Evolutionary conservation across 345 rosid species (phyloP).

Genomic region (Citrus reticulata): DNA sequence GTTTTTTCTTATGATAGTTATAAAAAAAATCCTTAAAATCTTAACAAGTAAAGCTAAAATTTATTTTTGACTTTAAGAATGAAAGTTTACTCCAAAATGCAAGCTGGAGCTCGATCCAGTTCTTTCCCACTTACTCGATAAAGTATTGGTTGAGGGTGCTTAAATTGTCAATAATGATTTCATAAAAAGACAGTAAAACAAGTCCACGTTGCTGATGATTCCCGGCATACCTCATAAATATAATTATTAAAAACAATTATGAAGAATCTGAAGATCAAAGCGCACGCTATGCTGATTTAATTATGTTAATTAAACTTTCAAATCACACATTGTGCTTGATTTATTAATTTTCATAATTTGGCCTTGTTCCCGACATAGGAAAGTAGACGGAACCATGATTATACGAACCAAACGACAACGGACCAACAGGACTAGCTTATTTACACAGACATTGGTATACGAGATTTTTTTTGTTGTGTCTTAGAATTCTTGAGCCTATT

Average conservation of each 20-base stretch:
- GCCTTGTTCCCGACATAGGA: neutral
- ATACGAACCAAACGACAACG: constrained; percentile 4
- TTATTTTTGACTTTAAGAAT: neutral
- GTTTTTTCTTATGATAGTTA: too few relatives aligned
- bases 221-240: neutral
- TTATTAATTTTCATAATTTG: neutral
- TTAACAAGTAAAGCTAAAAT: too few relatives aligned
- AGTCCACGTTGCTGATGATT: constrained; percentile 14
- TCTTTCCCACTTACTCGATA: neutral
- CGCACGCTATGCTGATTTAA: neutral
- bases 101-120: neutral
- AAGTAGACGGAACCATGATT: neutral
- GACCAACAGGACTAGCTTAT: neutral
- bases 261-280: neutral
- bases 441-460: neutral
- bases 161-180: neutral
- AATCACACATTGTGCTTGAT: neutral
- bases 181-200: neutral
- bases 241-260: neutral
- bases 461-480: too few relatives aligned
- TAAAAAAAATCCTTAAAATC: too few relatives aligned
- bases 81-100: neutral
- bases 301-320: neutral
- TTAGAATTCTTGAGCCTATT: constrained; percentile 22
- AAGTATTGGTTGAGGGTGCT: too few relatives aligned